These are phyloP conservation scores for Pyrenophora teres DNA, from an alignment of 2,329 filamentous ascomycete genomes.

Conservation along the genomic window DNA sequence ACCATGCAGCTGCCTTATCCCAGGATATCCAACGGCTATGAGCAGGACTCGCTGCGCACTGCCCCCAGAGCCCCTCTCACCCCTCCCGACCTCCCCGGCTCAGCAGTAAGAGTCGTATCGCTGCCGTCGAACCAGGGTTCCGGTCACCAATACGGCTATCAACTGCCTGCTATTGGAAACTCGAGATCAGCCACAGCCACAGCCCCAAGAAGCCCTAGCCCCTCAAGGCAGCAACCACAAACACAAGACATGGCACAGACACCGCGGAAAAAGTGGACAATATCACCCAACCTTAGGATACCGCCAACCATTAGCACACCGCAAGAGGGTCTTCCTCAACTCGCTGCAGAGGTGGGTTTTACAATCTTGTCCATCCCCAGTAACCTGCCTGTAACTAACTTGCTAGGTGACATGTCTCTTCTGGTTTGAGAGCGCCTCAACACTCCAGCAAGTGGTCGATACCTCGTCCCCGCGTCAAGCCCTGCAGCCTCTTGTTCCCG, in stretches of 20 bases:
- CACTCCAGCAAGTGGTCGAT: conserved; percentile 74
- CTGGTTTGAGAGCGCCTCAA: conserved; percentile 92
- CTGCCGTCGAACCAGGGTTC: conserved; percentile 34
- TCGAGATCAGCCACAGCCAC: conserved; percentile 36
- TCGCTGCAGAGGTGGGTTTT: conserved; percentile 48
- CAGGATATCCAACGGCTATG: conserved; percentile 29
- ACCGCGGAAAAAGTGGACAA: conserved; percentile 39
- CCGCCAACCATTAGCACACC: conserved; percentile 46
- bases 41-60: conserved; percentile 27
- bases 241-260: conserved; percentile 29
- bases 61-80: conserved; percentile 39
- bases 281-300: conserved; percentile 44
- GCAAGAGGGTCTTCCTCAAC: conserved; percentile 47
- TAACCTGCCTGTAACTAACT: conserved; percentile 15
- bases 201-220: conserved; percentile 30
- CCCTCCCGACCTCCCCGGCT: conserved; percentile 40
- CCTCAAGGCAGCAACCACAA: conserved; percentile 23
- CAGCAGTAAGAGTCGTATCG: conserved; percentile 40
- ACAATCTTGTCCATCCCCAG: neutral
- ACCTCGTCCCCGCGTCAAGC: conserved; percentile 51
- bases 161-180: conserved; percentile 44
- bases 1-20: conserved; percentile 44
- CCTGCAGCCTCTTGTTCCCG: conserved; percentile 64
- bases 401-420: conserved; percentile 88
- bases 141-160: conserved; percentile 40